phyloP scores from a whole-genome alignment of 1,284 basidiomycete genomes.

The Vanrija pseudolonga region DNA sequence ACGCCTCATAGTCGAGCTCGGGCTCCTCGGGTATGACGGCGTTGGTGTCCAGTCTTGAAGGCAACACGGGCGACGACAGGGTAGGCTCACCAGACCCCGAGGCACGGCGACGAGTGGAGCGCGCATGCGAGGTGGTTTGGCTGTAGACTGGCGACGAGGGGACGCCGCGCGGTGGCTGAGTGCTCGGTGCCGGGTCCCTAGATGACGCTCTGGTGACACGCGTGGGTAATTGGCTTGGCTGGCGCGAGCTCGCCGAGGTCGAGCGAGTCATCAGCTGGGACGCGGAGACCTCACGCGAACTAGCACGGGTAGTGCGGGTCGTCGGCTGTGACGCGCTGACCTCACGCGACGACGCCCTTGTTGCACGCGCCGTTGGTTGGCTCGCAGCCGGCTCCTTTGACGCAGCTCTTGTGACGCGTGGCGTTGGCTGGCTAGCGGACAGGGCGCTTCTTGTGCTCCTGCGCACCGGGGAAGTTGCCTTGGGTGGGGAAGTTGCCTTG shows the following conservation, averaged over 20 bases:
- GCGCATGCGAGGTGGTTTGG: not conserved
- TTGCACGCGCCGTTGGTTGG: slow-evolving; percentile 1
- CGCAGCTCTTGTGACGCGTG: not conserved
- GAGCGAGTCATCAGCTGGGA: slow-evolving; percentile 2
- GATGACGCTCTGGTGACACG: slow-evolving; percentile 6
- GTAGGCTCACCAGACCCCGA: not conserved
- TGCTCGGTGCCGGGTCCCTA: not conserved
- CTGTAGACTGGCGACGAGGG: not conserved
- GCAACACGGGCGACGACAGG: not conserved
- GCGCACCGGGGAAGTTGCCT: not conserved
- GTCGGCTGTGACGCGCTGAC: slow-evolving; percentile 2
- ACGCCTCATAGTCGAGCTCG: not conserved
- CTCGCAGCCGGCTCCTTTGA: not conserved
- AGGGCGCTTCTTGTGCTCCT: not conserved
- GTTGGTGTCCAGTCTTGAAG: not conserved
- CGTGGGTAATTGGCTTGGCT: not conserved
- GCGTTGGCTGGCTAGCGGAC: not conserved
- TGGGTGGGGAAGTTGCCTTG: not conserved
- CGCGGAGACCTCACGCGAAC: slow-evolving; percentile 2
- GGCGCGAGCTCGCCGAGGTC: not conserved
- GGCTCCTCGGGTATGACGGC: slow-evolving; percentile 3
- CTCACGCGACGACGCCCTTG: slow-evolving; percentile 2
- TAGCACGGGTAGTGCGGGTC: no score
- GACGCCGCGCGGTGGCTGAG: no score
- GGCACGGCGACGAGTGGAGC: not conserved